A percentile compares a stretch with the other conserved stretches of the same genome.
Evolutionary conservation across 352 stramenopile genomes (phyloP).

Genomic region (Phytophthora capsici): DNA sequence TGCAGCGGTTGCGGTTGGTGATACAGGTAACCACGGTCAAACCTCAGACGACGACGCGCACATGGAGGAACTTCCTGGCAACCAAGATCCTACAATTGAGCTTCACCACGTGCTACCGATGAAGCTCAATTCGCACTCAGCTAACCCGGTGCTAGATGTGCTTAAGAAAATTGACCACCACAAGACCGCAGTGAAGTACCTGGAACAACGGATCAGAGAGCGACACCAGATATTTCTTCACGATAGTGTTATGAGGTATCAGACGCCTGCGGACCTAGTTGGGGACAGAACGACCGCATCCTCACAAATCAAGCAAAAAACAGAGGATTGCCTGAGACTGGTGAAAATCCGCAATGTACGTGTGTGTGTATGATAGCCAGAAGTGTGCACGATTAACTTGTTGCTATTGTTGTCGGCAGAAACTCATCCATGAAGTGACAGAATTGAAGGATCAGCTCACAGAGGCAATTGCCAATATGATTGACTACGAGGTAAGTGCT

Average conservation of each 20-base stretch:
- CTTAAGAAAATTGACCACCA: constrained; percentile 86
- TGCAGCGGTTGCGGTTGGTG: constrained; percentile 22
- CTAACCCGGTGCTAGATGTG: constrained; percentile 73
- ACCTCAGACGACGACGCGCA: constrained; percentile 4
- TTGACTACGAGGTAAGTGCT: constrained; percentile 62
- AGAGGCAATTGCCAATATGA: constrained; percentile 61
- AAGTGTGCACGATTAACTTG: not conserved
- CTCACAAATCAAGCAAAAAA: constrained; percentile 55
- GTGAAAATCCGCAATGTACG: constrained; percentile 82
- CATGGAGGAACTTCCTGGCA: constrained; percentile 38
- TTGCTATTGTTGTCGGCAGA: constrained; percentile 42
- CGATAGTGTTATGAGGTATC: constrained; percentile 56
- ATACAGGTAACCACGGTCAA: constrained; percentile 11
- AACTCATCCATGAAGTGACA: constrained; percentile 65
- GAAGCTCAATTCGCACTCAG: constrained; percentile 80
- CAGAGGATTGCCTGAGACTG: constrained; percentile 72
- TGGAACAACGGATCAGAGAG: constrained; percentile 65
- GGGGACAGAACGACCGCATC: constrained; percentile 55
- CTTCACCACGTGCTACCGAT: constrained; percentile 65
- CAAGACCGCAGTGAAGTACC: constrained; percentile 66
- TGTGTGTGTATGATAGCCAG: constrained; percentile 2
- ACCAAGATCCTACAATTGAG: constrained; percentile 32
- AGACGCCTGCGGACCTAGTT: constrained; percentile 59
- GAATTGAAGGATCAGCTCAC: constrained; percentile 61
- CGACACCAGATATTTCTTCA: constrained; percentile 66